Evolutionary conservation across 2,329 filamentous ascomycete genomes (phyloP), one percentile per base, ranked within the genome.

Genomic region (Cytospora chrysosperma): DNA sequence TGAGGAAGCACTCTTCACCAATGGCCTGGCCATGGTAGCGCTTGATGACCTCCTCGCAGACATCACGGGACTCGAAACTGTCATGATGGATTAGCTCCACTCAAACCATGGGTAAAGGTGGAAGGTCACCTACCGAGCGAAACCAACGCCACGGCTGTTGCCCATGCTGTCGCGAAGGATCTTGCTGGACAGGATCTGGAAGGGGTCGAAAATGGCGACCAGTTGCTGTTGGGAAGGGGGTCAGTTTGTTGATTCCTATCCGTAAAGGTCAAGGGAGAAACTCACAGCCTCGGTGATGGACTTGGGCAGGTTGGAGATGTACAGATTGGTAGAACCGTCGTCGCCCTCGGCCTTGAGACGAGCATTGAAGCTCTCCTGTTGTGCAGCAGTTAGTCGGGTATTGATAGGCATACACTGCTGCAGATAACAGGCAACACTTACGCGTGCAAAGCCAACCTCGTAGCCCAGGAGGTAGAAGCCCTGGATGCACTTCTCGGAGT

Each of bases 261-360:
- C 6, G 24, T 37, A 65, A 71, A 9, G 4, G 51, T 52, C 24
- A 26, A 8, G 13, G 8, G 47, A n/a, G n/a, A 24, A 8, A 81
- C 89, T 74, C 77, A 94, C 93, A 70, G 92, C 88, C 81, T 99
- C 96, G 59, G 91, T 96, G 83, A 96, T 88, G 67, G 88, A 87
- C 77, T 94, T 93, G 40, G 95, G 95, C 52, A 99, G 85, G 77
- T 98, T 99, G 30, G 96, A 99, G 67, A 98, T 93, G 77, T 99
- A 99, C 67, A 99, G 85, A 75, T 99, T 99, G 68, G 95, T 98
- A 54, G 96, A 98, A 50, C 78, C 73, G 59, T 90, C 91, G 72
- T 99, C 94, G 62, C 93, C 90, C 72, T 98, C 91, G 53, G 95
- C 94, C 83, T 99, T 98, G 71, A 99, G 90, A 70, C 96, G 93